phyloP scores from a whole-genome alignment of 192 early-diverging fungal species.

The Obelidium mucronatum region DNA sequence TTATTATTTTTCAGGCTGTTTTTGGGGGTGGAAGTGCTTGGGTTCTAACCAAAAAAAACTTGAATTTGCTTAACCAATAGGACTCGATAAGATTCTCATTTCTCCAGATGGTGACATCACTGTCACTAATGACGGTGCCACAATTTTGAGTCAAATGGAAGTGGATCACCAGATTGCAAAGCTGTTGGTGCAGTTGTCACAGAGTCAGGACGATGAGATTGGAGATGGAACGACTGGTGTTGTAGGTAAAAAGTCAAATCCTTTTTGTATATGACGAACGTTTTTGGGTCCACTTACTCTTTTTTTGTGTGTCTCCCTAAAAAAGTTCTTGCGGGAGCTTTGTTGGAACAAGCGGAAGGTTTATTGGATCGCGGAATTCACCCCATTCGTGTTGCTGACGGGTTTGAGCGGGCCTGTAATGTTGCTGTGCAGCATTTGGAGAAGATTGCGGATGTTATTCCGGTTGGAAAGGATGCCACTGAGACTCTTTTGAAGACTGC shows the following conservation, averaged over 20 bases:
- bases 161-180: constrained; percentile 99
- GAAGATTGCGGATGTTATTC: constrained; percentile 88
- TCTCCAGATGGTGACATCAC: constrained; percentile 99
- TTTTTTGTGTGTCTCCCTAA: too few species aligned
- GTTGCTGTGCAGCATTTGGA: constrained; percentile 94
- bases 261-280: constrained; percentile 20
- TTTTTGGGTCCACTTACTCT: constrained; percentile 18
- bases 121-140: constrained; percentile 99
- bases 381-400: constrained; percentile 98
- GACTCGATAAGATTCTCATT: constrained; percentile 99
- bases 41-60: constrained; percentile 8
- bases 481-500: constrained; percentile 92
- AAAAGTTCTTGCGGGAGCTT: constrained; percentile 93
- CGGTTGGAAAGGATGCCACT: constrained; percentile 81
- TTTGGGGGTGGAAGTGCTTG: background rate
- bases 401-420: constrained; percentile 96
- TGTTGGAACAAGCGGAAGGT: constrained; percentile 96
- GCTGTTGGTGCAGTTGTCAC: constrained; percentile 95
- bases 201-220: constrained; percentile 99
- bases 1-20: too few species aligned
- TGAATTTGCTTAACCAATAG: constrained; percentile 44
- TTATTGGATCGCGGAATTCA: constrained; percentile 97
- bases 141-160: constrained; percentile 97
- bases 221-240: constrained; percentile 99
- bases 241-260: too few species aligned